Percentiles rank a stretch among this genome's conserved stretches.
These are phyloP conservation scores for Alternaria dauci DNA, from an alignment of 2,329 filamentous ascomycete species.

Conservation along the genomic window DNA sequence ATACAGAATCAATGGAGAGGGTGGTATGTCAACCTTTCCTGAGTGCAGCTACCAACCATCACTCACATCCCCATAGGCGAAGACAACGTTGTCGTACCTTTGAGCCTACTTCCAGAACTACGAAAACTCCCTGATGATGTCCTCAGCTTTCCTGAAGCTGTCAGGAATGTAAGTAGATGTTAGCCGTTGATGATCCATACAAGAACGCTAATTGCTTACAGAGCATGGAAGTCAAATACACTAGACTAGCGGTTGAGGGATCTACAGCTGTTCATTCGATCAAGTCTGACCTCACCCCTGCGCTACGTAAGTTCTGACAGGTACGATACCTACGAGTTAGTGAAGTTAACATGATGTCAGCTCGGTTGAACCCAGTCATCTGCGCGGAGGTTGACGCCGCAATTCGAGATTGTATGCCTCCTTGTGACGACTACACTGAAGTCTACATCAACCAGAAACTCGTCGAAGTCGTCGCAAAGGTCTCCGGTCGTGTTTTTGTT, in stretches of 20 bases:
- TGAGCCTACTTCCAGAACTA: constrained; percentile 44
- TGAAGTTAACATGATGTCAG: constrained; percentile 28
- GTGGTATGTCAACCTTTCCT: constrained; percentile 20
- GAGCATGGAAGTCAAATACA: constrained; percentile 45
- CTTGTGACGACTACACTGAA: constrained; percentile 45
- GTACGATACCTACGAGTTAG: neutral
- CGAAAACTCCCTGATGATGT: constrained; percentile 44
- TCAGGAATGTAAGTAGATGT: constrained; percentile 32
- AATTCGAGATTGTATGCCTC: constrained; percentile 36
- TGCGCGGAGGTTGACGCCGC: constrained; percentile 42
- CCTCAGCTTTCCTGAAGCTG: constrained; percentile 41
- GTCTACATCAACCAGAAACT: constrained; percentile 39
- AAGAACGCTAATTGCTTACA: constrained; percentile 23
- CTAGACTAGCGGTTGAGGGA: constrained; percentile 32
- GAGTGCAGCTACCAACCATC: neutral
- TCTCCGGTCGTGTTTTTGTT: constrained; percentile 47
- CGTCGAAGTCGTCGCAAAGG: constrained; percentile 45
- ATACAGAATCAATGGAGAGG: constrained; percentile 31
- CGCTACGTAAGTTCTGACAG: constrained; percentile 36
- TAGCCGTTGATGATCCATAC: neutral
- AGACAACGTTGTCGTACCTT: constrained; percentile 38
- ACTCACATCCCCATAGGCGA: constrained; percentile 29
- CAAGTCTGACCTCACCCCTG: constrained; percentile 47
- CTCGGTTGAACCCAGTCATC: constrained; percentile 41
- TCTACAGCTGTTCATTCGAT: constrained; percentile 31